Evolutionary conservation across 768 basidiomycete genomes (phyloP).

Genomic region (Panellus pusillus): DNA sequence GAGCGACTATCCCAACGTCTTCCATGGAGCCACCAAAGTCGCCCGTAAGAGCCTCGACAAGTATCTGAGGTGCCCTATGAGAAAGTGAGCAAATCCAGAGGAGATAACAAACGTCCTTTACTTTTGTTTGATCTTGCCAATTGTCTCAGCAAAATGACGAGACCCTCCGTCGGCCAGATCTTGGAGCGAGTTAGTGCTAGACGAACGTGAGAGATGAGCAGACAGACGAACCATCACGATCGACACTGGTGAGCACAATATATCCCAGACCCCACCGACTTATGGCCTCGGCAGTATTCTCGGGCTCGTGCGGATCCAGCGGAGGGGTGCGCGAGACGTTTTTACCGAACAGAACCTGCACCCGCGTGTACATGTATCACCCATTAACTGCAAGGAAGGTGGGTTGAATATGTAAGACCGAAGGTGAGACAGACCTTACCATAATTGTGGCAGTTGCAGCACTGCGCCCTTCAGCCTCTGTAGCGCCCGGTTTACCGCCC

Average conservation of each 20-base stretch:
- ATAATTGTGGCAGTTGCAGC: conserved; percentile 98
- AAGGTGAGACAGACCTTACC: conserved; percentile 46
- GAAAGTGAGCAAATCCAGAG: neutral
- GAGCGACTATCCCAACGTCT: conserved; percentile 79
- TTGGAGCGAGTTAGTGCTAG: conserved; percentile 30
- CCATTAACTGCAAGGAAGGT: conserved; percentile 75
- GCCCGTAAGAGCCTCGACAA: conserved; percentile 94
- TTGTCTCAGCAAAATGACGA: conserved; percentile 93
- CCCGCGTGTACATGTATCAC: conserved; percentile 96
- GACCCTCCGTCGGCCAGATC: conserved; percentile 93
- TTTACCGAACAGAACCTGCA: conserved; percentile 98
- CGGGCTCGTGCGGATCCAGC: conserved; percentile 94
- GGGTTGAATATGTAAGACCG: neutral
- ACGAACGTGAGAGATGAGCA: conserved; percentile 1
- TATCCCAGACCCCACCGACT: conserved; percentile 98
- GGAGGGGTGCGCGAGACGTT: conserved; percentile 89
- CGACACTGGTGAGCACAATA: conserved; percentile 95
- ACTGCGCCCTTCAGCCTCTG: conserved; percentile 70
- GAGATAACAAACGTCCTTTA: conserved; percentile 24
- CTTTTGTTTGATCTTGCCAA: conserved; percentile 95
- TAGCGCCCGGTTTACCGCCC: conserved; percentile 76
- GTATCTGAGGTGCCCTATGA: conserved; percentile 85
- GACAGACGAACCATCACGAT: conserved; percentile 75
- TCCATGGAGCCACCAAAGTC: conserved; percentile 85
- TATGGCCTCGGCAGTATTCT: conserved; percentile 97